A percentile compares a stretch with the other conserved stretches of the same genome.
Conservation (phyloP, 768 basidiomycete genomes). For the Hemileccinum impolitum region DNA sequence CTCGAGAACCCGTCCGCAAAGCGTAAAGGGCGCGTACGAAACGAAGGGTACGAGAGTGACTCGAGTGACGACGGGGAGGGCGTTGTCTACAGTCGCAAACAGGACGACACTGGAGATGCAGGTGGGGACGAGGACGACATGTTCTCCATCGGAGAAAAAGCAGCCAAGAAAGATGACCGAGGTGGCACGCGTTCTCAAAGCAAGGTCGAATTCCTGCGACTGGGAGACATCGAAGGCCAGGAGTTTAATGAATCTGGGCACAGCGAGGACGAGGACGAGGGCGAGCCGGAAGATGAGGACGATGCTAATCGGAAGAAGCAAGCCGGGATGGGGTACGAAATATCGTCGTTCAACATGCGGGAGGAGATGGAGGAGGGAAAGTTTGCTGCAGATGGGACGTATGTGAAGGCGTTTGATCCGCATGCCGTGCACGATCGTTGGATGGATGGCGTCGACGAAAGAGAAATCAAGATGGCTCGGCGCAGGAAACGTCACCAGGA, state of each 20-base stretch:
- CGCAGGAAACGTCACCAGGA: slow-evolving; percentile 74
- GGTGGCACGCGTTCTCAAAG: slow-evolving; percentile 47
- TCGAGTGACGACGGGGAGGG: slow-evolving; percentile 94
- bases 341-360: slow-evolving; percentile 98
- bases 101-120: slow-evolving; percentile 46
- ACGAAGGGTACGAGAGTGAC: slow-evolving; percentile 90
- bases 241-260: slow-evolving; percentile 54
- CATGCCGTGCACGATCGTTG: slow-evolving; percentile 92
- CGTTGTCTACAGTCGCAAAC: slow-evolving; percentile 80
- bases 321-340: slow-evolving; percentile 87
- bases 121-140: slow-evolving; percentile 76
- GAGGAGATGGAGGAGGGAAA: slow-evolving; percentile 98
- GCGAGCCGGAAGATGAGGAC: slow-evolving; percentile 64
- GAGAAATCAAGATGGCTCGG: slow-evolving; percentile 79
- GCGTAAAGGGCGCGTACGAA: slow-evolving; percentile 74
- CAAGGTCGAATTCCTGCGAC: slow-evolving; percentile 71
- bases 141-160: slow-evolving; percentile 67
- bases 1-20: slow-evolving; percentile 63
- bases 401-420: slow-evolving; percentile 82
- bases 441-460: slow-evolving; percentile 89
- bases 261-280: slow-evolving; percentile 40
- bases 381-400: slow-evolving; percentile 90
- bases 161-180: slow-evolving; percentile 41
- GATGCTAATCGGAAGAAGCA: slow-evolving; percentile 73
- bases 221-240: slow-evolving; percentile 97